Conservation (phyloP, 2,329 filamentous ascomycete species). For the Zasmidium angulare region DNA sequence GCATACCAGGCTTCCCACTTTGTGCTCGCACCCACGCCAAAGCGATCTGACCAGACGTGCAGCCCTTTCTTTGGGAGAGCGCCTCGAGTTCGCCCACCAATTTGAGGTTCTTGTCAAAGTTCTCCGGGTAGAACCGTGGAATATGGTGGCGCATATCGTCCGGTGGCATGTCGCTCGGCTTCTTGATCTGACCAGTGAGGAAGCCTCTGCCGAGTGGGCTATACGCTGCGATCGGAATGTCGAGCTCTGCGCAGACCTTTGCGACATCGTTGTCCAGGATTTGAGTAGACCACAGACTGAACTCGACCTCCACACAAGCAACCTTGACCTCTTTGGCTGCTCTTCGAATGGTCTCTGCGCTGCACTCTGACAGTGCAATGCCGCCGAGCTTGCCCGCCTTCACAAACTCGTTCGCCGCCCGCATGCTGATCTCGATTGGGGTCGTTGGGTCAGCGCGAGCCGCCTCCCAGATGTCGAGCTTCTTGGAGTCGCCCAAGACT, state of each 20-base stretch:
- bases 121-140: conserved; percentile 63
- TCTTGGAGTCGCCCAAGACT: conserved; percentile 49
- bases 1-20: conserved; percentile 44
- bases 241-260: conserved; percentile 57
- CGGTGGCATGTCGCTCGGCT: conserved; percentile 55
- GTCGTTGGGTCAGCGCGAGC: conserved; percentile 46
- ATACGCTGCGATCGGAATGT: conserved; percentile 71
- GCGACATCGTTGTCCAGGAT: conserved; percentile 60
- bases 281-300: conserved; percentile 58
- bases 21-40: conserved; percentile 50
- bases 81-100: conserved; percentile 59
- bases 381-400: conserved; percentile 46
- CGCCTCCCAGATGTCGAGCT: conserved; percentile 50
- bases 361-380: conserved; percentile 47
- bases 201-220: conserved; percentile 67
- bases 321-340: conserved; percentile 57
- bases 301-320: conserved; percentile 60
- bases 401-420: conserved; percentile 40
- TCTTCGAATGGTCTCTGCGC: conserved; percentile 47
- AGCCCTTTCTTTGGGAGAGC: conserved; percentile 59
- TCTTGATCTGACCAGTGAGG: conserved; percentile 55
- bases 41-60: conserved; percentile 48
- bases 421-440: conserved; percentile 47
- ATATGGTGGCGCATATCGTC: conserved; percentile 47
- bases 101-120: conserved; percentile 64